Percentiles rank a stretch among this genome's conserved stretches.
Evolutionary conservation across 257 asterid species (phyloP).

Genomic region (Solanum raphanifolium): DNA sequence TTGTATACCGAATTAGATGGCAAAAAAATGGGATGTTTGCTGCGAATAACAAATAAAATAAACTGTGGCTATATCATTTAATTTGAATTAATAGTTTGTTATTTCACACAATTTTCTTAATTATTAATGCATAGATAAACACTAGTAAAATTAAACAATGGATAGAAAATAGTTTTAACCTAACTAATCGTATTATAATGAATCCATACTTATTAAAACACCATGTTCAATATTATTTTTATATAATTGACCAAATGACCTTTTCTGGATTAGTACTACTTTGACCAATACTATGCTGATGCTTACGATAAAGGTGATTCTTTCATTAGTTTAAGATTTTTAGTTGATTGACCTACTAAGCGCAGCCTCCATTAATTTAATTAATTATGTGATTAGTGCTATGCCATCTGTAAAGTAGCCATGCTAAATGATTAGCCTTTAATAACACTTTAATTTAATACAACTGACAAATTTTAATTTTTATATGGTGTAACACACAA

Average conservation of each 20-base stretch:
- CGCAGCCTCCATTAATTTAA: background rate
- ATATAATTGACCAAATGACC: background rate
- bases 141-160: too few relatives aligned
- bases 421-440: background rate
- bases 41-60: too few relatives aligned
- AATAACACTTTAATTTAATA: background rate
- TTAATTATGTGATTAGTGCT: background rate
- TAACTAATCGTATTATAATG: background rate
- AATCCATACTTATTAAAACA: background rate
- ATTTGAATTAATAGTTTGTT: too few relatives aligned
- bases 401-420: background rate
- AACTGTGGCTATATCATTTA: too few relatives aligned
- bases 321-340: background rate
- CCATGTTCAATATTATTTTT: background rate
- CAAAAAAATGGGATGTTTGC: too few relatives aligned
- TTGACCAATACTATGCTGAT: background rate
- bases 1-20: too few relatives aligned
- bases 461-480: background rate
- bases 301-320: background rate
- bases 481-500: background rate
- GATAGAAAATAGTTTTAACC: background rate
- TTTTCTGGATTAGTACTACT: background rate
- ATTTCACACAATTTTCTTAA: too few relatives aligned
- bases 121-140: too few relatives aligned
- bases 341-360: background rate